A percentile compares a stretch with the other conserved stretches of the same genome.
Conservation (phyloP, 2,329 filamentous ascomycete genomes). For the Ceratocystis harringtonii region DNA sequence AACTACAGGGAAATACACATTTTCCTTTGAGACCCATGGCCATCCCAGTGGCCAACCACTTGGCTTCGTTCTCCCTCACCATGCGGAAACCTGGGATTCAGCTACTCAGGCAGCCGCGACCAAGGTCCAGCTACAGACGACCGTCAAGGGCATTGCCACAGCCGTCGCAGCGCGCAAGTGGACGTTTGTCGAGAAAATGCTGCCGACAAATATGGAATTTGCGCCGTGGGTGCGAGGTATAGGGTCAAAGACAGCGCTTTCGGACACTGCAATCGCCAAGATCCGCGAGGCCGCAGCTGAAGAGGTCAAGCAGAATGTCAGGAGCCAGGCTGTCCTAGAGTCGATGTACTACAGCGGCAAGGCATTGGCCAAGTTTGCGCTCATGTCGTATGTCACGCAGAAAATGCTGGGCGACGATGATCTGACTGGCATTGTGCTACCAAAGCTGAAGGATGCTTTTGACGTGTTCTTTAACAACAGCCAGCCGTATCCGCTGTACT, state of each 20-base stretch:
- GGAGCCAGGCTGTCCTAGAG: slow-evolving; percentile 55
- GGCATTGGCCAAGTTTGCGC: slow-evolving; percentile 62
- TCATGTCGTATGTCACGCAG: slow-evolving; percentile 48
- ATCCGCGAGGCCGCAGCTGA: slow-evolving; percentile 49
- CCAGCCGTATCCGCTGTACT: slow-evolving; percentile 50
- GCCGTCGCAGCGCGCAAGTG: slow-evolving; percentile 58
- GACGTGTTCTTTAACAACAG: slow-evolving; percentile 49
- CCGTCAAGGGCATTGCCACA: slow-evolving; percentile 69
- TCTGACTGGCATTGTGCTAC: slow-evolving; percentile 42
- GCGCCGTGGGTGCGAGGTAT: slow-evolving; percentile 55
- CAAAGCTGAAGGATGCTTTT: slow-evolving; percentile 51
- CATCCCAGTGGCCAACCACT: slow-evolving; percentile 44
- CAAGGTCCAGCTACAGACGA: slow-evolving; percentile 54
- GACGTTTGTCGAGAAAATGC: slow-evolving; percentile 59
- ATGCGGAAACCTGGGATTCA: slow-evolving; percentile 57
- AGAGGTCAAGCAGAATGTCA: slow-evolving; percentile 65
- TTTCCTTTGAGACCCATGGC: slow-evolving; percentile 60
- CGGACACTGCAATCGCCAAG: slow-evolving; percentile 37
- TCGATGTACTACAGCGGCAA: slow-evolving; percentile 94
- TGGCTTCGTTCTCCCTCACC: slow-evolving; percentile 83
- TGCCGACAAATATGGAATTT: slow-evolving; percentile 63
- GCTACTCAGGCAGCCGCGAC: slow-evolving; percentile 35
- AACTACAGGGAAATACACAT: slow-evolving; percentile 52
- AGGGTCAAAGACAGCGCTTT: slow-evolving; percentile 33
- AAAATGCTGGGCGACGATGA: slow-evolving; percentile 45